A percentile compares a stretch with the other conserved stretches of the same genome.
Conservation (phyloP, 257 asterid species). For the Sherardia arvensis region DNA sequence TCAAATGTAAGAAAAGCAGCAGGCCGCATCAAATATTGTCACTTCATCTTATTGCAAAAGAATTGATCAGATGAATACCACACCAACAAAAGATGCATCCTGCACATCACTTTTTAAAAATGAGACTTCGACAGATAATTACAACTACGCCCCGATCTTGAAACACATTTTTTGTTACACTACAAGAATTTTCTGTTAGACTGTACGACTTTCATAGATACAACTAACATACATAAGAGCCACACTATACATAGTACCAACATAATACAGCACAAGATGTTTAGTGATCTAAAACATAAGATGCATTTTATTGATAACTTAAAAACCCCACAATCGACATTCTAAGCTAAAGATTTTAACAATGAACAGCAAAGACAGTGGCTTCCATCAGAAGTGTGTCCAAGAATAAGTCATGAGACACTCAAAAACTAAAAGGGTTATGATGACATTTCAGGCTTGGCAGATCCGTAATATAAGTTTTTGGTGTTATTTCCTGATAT, state of each 20-base stretch:
- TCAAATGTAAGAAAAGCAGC: neutral
- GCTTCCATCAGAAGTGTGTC: neutral
- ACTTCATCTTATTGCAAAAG: too few species aligned
- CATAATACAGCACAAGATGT: neutral
- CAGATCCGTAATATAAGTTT: neutral
- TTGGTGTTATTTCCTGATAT: neutral
- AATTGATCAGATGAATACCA: too few species aligned
- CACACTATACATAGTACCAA: neutral
- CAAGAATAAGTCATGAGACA: neutral
- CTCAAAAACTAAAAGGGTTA: neutral
- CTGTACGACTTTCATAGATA: too few species aligned
- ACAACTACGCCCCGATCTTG: too few species aligned
- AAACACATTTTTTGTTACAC: too few species aligned
- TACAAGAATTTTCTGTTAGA: too few species aligned
- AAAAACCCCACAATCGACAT: neutral
- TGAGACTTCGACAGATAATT: too few species aligned
- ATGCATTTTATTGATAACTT: neutral
- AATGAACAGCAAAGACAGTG: neutral
- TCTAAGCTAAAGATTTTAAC: neutral
- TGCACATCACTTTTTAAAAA: too few species aligned
- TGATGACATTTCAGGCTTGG: neutral
- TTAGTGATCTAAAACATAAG: neutral
- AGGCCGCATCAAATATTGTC: too few species aligned
- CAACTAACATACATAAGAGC: too few species aligned
- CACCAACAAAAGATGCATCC: too few species aligned